phyloP scores from a whole-genome alignment of 495 filamentous ascomycete genomes.

The Aspergillus bridgeri region DNA sequence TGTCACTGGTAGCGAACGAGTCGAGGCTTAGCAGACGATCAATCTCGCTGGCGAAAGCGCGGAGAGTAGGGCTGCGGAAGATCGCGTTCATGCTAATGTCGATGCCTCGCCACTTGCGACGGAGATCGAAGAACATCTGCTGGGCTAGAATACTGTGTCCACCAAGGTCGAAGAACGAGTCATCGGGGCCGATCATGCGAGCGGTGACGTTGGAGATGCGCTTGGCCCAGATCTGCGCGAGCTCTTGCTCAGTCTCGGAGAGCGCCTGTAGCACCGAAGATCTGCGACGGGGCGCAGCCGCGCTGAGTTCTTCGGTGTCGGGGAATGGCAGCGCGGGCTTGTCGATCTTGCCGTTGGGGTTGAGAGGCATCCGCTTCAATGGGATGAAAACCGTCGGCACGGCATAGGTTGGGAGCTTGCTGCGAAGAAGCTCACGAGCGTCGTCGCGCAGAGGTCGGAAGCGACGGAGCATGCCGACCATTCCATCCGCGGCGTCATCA shows the following conservation, averaged over 20 bases:
- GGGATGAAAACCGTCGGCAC: slow-evolving; percentile 80
- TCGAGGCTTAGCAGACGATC: slow-evolving; percentile 54
- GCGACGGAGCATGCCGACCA: slow-evolving; percentile 58
- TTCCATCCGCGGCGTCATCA: slow-evolving; percentile 44
- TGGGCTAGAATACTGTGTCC: slow-evolving; percentile 87
- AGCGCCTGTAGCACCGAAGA: slow-evolving; percentile 39
- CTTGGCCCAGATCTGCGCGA: slow-evolving; percentile 66
- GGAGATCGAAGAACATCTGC: slow-evolving; percentile 71
- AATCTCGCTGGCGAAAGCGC: slow-evolving; percentile 69
- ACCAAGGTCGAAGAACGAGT: slow-evolving; percentile 83
- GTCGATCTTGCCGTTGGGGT: slow-evolving; percentile 95
- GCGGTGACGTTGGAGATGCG: slow-evolving; percentile 50
- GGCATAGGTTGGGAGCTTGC: slow-evolving; percentile 74
- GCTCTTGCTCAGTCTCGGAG: slow-evolving; percentile 62
- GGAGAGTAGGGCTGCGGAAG: slow-evolving; percentile 71
- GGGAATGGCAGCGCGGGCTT: slow-evolving; percentile 90
- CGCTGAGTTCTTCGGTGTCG: slow-evolving; percentile 59
- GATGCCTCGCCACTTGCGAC: slow-evolving; percentile 57
- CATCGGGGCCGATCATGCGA: slow-evolving; percentile 59
- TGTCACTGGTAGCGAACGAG: slow-evolving; percentile 29
- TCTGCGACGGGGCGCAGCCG: slow-evolving; percentile 35
- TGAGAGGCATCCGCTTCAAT: slow-evolving; percentile 77
- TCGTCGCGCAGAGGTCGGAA: slow-evolving; percentile 69
- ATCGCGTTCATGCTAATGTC: slow-evolving; percentile 75
- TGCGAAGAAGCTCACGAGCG: slow-evolving; percentile 69